Base-by-base conservation (phyloP, 768 basidiomycete species). In the Termitomyces sp. region DNA sequence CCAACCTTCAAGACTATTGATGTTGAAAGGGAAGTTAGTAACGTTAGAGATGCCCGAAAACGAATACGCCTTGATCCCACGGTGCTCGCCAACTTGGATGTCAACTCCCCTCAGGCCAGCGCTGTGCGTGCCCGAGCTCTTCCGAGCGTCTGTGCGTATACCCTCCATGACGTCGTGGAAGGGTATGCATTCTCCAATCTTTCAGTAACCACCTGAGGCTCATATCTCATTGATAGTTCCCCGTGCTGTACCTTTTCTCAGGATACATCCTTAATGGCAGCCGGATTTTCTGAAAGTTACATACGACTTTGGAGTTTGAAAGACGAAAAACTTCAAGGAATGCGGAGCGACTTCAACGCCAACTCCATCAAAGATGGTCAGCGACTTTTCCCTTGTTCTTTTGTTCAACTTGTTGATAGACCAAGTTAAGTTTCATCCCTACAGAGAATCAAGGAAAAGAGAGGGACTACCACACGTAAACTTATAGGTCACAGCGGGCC, bases 401-500 rank as follows among this genome's bases (percentile, higher is more conserved):
- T 45, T 52, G 37, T 41, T 26, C 38, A 50, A 38, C 23, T 56
- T 43, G 54, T 14, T 47, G 33, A 44, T 26, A 46, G 21, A 50
- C 19, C 30, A 15, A 35, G 46, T 54, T 41, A 60, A 92, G 91
- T 76, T 44, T 64, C 78, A 26, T 84, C 85, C 8, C 71, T 86
- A 48, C 78, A 73, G 49, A 83, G 85, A 67, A 78, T 91, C 30
- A 78, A 83, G 58, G 92, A 94, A 69, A 92, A 87, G 70, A 89
- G 87, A 55, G 90, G 89, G 1, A 80, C 80, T 21, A 84, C 88
- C 0, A 94, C 95, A 10, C 86, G 94, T n/a, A 98, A 98, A 73
- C 81, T 99, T 17, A 85, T 98, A 52, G 97, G 94, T 1, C 97
- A 99, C 69, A 96, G 94, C 60, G 97, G 93, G 14, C 94, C 97